These are phyloP conservation scores for Lasiosphaeris hirsuta DNA, from an alignment of 495 filamentous ascomycete genomes.

Conservation along the genomic window DNA sequence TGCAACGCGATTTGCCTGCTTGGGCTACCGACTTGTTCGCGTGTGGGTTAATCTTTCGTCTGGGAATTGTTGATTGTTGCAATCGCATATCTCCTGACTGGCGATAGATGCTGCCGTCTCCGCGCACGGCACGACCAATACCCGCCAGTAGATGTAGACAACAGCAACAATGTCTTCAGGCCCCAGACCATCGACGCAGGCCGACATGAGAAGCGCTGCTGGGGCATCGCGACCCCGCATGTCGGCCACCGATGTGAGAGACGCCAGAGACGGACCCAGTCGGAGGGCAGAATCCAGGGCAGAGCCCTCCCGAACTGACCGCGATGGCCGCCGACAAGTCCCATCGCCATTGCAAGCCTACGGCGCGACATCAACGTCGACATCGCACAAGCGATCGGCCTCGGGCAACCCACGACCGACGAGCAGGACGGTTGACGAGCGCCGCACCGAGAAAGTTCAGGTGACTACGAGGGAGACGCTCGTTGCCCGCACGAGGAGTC, in stretches of 20 bases:
- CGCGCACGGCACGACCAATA: constrained; percentile 3
- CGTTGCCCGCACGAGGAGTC: constrained; percentile 60
- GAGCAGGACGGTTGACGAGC: constrained; percentile 41
- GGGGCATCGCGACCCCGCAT: constrained; percentile 35
- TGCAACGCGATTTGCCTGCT: background rate
- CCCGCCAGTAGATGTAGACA: constrained; percentile 28
- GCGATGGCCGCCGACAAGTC: background rate
- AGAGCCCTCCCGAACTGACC: background rate
- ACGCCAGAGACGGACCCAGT: background rate
- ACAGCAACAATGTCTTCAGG: constrained; percentile 37
- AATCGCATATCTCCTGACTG: background rate
- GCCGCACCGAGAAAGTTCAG: constrained; percentile 49
- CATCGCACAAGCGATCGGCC: constrained; percentile 42
- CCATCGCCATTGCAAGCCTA: constrained; percentile 12
- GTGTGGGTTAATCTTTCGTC: too few species aligned
- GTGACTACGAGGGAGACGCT: constrained; percentile 64
- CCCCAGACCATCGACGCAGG: constrained; percentile 29
- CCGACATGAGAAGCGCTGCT: constrained; percentile 38
- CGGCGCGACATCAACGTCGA: constrained; percentile 10
- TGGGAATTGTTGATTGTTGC: background rate
- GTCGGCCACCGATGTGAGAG: constrained; percentile 23
- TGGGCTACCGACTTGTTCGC: too few species aligned
- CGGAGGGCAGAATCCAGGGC: background rate
- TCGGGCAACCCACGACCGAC: constrained; percentile 41
- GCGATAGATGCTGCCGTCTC: constrained; percentile 12